Base-by-base conservation (phyloP, 179 eudicot genomes). In the Kewa caespitosa region DNA sequence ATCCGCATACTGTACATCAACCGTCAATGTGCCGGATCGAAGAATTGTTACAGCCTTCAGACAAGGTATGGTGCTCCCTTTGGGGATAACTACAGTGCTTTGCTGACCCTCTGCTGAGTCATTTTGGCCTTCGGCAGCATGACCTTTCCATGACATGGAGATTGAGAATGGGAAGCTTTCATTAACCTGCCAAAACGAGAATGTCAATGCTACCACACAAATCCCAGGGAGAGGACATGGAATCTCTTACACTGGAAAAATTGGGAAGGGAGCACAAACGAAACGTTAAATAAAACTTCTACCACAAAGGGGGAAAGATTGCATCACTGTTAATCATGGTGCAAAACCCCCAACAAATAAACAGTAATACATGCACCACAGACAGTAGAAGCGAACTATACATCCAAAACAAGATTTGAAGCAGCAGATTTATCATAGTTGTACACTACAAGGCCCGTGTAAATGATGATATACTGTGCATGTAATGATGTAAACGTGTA, bases 121-220 rank as follows among this genome's bases (percentile, higher is more conserved):
- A 83, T 84, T 84, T 59, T 89, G 89, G 22, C 86, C 70, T 68
- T 89, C 97, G 33, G 85, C 70, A 60, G 87, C 86, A 74, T 82
- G 72, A 36, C 88, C 90, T 82, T 91, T 92, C 97, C 97, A 94
- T 50, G 97, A 90, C 88, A 95, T 75, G 74, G 98, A 89, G 67
- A 95, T 88, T 38, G 99, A 67, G 63, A 93, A 93, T 1, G 99
- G 99, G 54, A 93, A 91, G 81, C 86, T 87, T 82, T 95, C 99
- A 57, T 90, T 88, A 62, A 95, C 97, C 98, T 95, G 83, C 62
- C 69, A 70, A 59, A 59, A 6, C 22, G 38, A 76, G 36, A 39
- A 67, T n/a, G 57, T 12, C 33, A 14, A 30, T 15, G 50, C 18
- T 3, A 66, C 59, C 59, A 43, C 39, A 60, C 30, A 7, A 60